A percentile compares a stretch with the other conserved stretches of the same genome.
Evolutionary conservation across 1,284 basidiomycete genomes (phyloP).

Genomic region (Trametes polyzona): DNA sequence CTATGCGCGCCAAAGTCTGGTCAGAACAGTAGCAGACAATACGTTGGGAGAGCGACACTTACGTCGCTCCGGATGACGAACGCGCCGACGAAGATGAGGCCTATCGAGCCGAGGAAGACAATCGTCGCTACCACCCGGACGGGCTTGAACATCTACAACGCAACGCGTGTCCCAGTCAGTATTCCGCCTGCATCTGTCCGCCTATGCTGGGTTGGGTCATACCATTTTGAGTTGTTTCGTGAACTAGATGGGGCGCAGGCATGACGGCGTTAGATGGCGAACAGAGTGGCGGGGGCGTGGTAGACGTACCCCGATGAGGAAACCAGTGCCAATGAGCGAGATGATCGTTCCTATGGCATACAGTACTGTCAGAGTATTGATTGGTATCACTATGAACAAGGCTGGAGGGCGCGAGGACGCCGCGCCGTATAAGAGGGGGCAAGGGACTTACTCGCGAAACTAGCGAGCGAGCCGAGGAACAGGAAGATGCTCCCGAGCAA

Average conservation of each 20-base stretch:
- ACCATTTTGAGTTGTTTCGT: slow-evolving; percentile 80
- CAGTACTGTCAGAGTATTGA: slow-evolving; percentile 56
- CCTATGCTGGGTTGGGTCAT: slow-evolving; percentile 31
- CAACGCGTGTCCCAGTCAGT: slow-evolving; percentile 3
- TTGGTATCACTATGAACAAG: no score
- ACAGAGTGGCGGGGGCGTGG: background rate
- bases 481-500: slow-evolving; percentile 82
- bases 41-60: slow-evolving; percentile 34
- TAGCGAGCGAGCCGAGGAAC: slow-evolving; percentile 69
- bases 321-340: slow-evolving; percentile 87
- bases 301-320: slow-evolving; percentile 77
- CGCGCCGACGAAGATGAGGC: slow-evolving; percentile 79
- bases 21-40: slow-evolving; percentile 2
- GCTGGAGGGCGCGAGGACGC: no score
- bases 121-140: slow-evolving; percentile 86
- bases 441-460: slow-evolving; percentile 74
- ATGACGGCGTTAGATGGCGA: background rate
- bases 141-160: slow-evolving; percentile 87
- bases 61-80: slow-evolving; percentile 75
- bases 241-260: slow-evolving; percentile 55
- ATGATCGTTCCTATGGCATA: slow-evolving; percentile 86
- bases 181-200: slow-evolving; percentile 3
- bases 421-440: no score
- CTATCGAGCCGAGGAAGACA: slow-evolving; percentile 78
- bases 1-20: slow-evolving; percentile 28